Base-by-base conservation (phyloP, 805 yeast species). In the Blastobotrys chiropterorum region DNA sequence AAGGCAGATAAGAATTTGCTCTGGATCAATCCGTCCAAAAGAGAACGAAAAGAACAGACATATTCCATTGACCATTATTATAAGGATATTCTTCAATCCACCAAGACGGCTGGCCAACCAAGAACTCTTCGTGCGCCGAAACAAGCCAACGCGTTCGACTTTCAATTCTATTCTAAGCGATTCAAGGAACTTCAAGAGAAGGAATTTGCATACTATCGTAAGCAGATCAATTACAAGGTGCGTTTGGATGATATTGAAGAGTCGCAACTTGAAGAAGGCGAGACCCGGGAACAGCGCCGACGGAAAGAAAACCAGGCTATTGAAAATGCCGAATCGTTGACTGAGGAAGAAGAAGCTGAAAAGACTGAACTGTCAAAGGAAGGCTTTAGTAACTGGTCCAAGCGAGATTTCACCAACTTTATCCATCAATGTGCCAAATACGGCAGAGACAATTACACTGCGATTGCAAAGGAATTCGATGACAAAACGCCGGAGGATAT, bases 41-140 rank as follows among this genome's bases (percentile, higher is more conserved):
- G 76, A 5, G 75, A 72, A 40, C 63, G 76, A 6, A 66, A 65
- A 48, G 72, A 68, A 38, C 63, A 85, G 59, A 87, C 87, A 58
- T 92, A 90, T 65, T 82, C 89, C 1, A 84, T 90, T 55, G 97
- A 90, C 68, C 82, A 81, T 69, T 87, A 90, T 65, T 85, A 85
- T 67, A 84, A 85, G 63, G 92, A 82, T 64, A 87, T 83, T 16
- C 71, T 86, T 60, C 82, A 85, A 59, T 79, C 89, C 1, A 82
- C 85, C 46, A 75, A 86, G 60, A 65, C 82, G 0, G 62, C 72
- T 11, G 31, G 51, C 2, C 47, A 48, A 62, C 72, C 49, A 73
- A 72, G 79, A 14, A 85, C 84, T 1, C 90, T 92, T 11, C 79
- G 80, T 56, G 86, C 94, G 44, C 97, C 97, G 34, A 88, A 85